phyloP scores from a whole-genome alignment of 2,329 filamentous ascomycete genomes.

The Neonectria ditissima region DNA sequence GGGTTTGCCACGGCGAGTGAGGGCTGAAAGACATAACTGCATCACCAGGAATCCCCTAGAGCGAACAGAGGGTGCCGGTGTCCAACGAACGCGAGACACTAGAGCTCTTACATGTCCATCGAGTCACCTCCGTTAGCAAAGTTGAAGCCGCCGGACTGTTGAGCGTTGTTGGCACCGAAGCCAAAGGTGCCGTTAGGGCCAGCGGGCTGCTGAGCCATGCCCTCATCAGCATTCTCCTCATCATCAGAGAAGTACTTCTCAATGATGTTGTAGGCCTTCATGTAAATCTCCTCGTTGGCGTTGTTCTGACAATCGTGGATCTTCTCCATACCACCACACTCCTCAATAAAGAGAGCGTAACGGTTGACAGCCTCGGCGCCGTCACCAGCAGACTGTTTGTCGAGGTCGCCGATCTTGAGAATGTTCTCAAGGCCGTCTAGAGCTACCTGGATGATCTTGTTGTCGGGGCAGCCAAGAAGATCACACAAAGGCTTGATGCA shows the following conservation, averaged over 20 bases:
- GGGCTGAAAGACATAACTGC: slow-evolving; percentile 13
- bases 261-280: slow-evolving; percentile 99
- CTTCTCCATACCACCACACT: slow-evolving; percentile 99
- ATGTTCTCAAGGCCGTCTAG: slow-evolving; percentile 99
- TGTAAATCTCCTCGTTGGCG: slow-evolving; percentile 99
- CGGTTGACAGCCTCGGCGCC: slow-evolving; percentile 88
- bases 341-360: slow-evolving; percentile 97
- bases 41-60: slow-evolving; percentile 1
- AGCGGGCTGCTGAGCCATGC: slow-evolving; percentile 74
- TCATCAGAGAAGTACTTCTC: slow-evolving; percentile 99
- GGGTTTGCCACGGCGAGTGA: slow-evolving; percentile 30
- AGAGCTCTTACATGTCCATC: slow-evolving; percentile 71
- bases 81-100: slow-evolving; percentile 18
- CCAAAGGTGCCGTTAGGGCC: slow-evolving; percentile 80
- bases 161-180: slow-evolving; percentile 74
- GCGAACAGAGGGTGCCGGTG: background rate
- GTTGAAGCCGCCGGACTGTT: slow-evolving; percentile 88
- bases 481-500: slow-evolving; percentile 99
- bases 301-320: slow-evolving; percentile 99
- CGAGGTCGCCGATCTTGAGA: slow-evolving; percentile 98
- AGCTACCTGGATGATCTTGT: slow-evolving; percentile 99
- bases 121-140: slow-evolving; percentile 80
- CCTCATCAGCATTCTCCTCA: slow-evolving; percentile 90
- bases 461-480: slow-evolving; percentile 94
- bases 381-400: slow-evolving; percentile 88